Evolutionary conservation across 2,329 filamentous ascomycete genomes (phyloP).

Genomic region (Clarireedia sp.): DNA sequence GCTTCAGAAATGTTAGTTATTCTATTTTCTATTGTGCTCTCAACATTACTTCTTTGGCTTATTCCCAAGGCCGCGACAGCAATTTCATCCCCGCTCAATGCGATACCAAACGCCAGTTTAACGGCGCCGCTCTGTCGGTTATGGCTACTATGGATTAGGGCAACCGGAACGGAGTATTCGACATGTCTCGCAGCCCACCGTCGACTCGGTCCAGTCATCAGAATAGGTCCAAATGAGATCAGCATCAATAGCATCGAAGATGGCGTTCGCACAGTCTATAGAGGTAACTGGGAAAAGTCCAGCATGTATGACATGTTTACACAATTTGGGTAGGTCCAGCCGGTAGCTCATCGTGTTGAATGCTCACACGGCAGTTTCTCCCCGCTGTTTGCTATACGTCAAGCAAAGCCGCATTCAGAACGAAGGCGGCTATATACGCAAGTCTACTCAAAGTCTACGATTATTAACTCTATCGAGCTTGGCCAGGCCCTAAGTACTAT

Average conservation of each 20-base stretch:
- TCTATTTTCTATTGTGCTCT: background rate
- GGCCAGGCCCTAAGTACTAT: background rate
- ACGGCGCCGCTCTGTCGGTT: background rate
- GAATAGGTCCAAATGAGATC: background rate
- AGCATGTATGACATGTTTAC: background rate
- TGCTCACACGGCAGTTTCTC: background rate
- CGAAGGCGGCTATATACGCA: background rate
- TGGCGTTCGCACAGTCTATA: background rate
- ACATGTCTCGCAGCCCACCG: background rate
- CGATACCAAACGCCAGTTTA: background rate
- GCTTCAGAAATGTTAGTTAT: background rate
- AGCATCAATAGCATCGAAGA: constrained; percentile 1
- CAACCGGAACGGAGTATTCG: background rate
- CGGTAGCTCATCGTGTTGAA: background rate
- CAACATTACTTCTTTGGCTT: background rate
- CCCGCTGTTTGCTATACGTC: background rate
- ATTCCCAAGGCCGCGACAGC: background rate
- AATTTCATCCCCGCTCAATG: background rate
- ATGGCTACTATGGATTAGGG: background rate
- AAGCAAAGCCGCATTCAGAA: background rate
- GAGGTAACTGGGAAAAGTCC: background rate
- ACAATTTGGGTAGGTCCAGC: constrained; percentile 2
- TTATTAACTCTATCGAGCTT: background rate
- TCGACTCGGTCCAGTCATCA: background rate
- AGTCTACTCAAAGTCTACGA: background rate